A percentile compares a stretch with the other conserved stretches of the same genome.
Evolutionary conservation across 306 rosid genomes (phyloP).

Genomic region (Medicago truncatula): MtrunA17r5.0-ANR NC_053044.1:41107501-41108000

Average conservation of each 20-base stretch:
- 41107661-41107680: neutral
- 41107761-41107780: conserved; percentile 13
- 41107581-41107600: too few relatives aligned
- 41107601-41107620: too few relatives aligned
- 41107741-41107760: neutral
- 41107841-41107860: neutral
- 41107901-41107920: conserved; percentile 56
- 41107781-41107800: neutral
- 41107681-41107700: neutral
- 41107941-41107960: conserved; percentile 73
- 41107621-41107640: too few relatives aligned
- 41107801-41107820: neutral
- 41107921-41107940: conserved; percentile 58
- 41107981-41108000: conserved; percentile 61
- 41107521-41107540: too few relatives aligned
- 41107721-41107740: neutral
- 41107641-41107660: neutral
- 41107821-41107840: neutral
- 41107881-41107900: conserved; percentile 43
- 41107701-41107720: neutral
- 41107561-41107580: too few relatives aligned
- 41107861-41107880: neutral
- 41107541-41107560: too few relatives aligned
- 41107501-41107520: too few relatives aligned
- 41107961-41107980: conserved; percentile 48